Base-by-base conservation (phyloP, 2,329 filamentous ascomycete species). In the Phaeophleospora eucalypticola region DNA sequence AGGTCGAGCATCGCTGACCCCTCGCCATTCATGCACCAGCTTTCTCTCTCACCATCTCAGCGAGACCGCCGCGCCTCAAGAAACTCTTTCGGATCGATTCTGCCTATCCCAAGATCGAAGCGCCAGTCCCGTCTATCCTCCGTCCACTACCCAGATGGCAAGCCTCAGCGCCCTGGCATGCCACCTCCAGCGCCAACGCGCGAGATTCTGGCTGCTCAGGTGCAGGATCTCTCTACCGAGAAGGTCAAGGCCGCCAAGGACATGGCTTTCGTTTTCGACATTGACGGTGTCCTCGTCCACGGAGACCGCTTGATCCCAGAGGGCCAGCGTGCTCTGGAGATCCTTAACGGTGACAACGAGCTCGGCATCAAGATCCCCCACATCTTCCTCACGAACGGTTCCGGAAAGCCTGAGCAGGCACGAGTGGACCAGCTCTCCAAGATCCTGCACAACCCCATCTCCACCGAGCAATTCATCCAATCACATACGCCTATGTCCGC, bases 191-290 rank as follows among this genome's bases (percentile, higher is more conserved):
- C 81, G 66, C 74, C 80, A 38, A 78, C 81, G 3, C 79, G 83
- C 24, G 82, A 86, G 41, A 80, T 88, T 51, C 71, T 88, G 51
- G 82, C 81, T 32, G 79, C 82, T 2, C 84, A 87, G 68, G 74
- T 87, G 16, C 85, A 89, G 69, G 80, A 83, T 53, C 72, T 87
- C 54, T 75, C 78, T 57, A 68, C 76, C 46, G 78, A 83, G 58
- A 86, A 85, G 71, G 84, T 86, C 14, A 70, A 70, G 21, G 77
- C 78, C 48, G 84, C 83, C 48, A 88, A 88, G 76, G 83, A 88
- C 71, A 87, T 89, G 83, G 83, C 83, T 4, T 89, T 89, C 56
- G 86, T 83, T 60, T 90, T 89, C 62, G 86, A 89, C 65, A 83
- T 84, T 52, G 81, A 89, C 59, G 85, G 84, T 72, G 84, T 89